These are phyloP conservation scores for Annulohypoxylon moriforme DNA, from an alignment of 495 filamentous ascomycete genomes.

Conservation along the genomic window DNA sequence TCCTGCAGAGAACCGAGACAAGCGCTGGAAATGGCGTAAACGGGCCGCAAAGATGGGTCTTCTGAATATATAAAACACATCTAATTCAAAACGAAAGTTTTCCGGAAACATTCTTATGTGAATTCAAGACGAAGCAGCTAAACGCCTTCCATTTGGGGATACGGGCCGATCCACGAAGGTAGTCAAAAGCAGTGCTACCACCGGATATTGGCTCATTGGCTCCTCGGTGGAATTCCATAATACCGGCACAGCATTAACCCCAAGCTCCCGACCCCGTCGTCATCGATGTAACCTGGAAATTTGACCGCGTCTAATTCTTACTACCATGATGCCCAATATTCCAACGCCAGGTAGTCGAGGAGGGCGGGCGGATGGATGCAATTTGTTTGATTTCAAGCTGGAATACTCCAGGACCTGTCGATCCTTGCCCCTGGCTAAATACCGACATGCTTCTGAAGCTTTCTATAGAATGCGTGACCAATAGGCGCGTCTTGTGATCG, in stretches of 20 bases:
- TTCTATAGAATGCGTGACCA: constrained; percentile 18
- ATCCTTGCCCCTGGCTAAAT: constrained; percentile 32
- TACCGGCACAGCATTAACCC: constrained; percentile 32
- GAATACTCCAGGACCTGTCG: constrained; percentile 14
- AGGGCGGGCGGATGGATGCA: constrained; percentile 28
- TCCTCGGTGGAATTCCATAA: constrained; percentile 35
- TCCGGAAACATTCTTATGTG: constrained; percentile 18
- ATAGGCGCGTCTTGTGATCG: constrained; percentile 15
- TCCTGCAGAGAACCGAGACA: constrained; percentile 13
- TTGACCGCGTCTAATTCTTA: constrained; percentile 21
- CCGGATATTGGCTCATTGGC: constrained; percentile 37
- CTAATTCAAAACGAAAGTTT: constrained; percentile 31
- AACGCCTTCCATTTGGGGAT: constrained; percentile 38
- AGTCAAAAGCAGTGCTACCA: constrained; percentile 43
- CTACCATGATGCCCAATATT: constrained; percentile 29
- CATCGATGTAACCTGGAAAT: constrained; percentile 29
- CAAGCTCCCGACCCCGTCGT: constrained; percentile 26
- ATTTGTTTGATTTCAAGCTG: constrained; percentile 22
- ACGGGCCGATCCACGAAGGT: constrained; percentile 40
- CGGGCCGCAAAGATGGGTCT: constrained; percentile 1
- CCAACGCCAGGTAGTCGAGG: constrained; percentile 28
- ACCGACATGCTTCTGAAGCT: constrained; percentile 29
- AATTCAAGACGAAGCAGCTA: neutral
- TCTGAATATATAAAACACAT: neutral
- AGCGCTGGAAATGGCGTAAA: constrained; percentile 13